Conservation (phyloP, 202 grass and related monocot genomes). For the Sporobolus alterniflorus region DNA sequence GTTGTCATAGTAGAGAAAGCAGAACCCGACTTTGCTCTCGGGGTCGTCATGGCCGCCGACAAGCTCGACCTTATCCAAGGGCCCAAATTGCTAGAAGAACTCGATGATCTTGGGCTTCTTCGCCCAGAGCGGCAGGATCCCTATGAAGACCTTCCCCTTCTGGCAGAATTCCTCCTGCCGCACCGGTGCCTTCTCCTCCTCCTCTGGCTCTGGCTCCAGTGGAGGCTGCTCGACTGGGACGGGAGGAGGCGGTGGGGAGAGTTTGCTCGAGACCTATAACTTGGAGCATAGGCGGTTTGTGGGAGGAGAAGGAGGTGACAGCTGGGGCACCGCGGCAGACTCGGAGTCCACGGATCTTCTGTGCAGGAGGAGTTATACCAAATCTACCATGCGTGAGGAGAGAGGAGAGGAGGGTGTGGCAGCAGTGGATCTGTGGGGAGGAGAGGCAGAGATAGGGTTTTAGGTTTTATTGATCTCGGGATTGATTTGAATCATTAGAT, state of each 20-base stretch:
- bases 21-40: conserved; percentile 86
- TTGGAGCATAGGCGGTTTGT: conserved; percentile 73
- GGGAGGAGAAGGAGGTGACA: conserved; percentile 15
- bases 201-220: background rate
- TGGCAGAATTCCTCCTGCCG: conserved; percentile 52
- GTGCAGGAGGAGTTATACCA: too few relatives aligned
- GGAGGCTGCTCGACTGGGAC: background rate
- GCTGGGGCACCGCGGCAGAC: too few relatives aligned
- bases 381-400: too few relatives aligned
- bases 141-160: conserved; percentile 89
- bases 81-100: conserved; percentile 94
- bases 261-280: conserved; percentile 92
- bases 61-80: conserved; percentile 80
- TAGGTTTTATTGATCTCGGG: too few relatives aligned
- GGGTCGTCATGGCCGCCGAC: conserved; percentile 75
- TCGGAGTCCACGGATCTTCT: too few relatives aligned
- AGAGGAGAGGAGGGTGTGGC: too few relatives aligned
- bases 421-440: too few relatives aligned
- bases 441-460: too few relatives aligned
- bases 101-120: conserved; percentile 72
- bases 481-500: too few relatives aligned
- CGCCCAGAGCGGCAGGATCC: conserved; percentile 77
- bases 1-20: conserved; percentile 81
- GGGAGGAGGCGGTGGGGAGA: conserved; percentile 56
- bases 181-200: background rate